Evolutionary conservation across 2,329 filamentous ascomycete genomes (phyloP), one percentile per base, ranked within the genome.

Genomic region (Fusarium pininemorale): DNA sequence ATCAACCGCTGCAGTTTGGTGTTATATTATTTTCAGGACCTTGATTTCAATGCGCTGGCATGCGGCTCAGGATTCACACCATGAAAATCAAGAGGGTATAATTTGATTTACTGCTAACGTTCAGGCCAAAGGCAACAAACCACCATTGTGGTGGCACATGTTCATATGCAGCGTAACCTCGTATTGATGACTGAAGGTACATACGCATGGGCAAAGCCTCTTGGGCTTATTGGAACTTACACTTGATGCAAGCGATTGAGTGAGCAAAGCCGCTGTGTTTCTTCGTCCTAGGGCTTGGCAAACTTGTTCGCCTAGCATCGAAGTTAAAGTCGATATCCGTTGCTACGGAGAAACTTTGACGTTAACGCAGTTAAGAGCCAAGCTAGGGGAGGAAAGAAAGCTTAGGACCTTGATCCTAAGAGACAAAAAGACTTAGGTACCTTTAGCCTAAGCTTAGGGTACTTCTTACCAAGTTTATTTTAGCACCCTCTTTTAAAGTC

Each of bases 331-430:
- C 11, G 20, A 37, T 20, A 44, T 61, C 47, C 26, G 72, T 75
- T 74, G 69, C 72, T 60, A 56, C 14, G 60, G 72, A 57, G 56
- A 63, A 70, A 59, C 15, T 42, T 62, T 70, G 72, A 75, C 69
- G 60, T 74, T 67, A 74, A 69, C 15, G 28, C 32, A 53, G 28
- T 44, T 42, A 30, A 42, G 51, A 41, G 26, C 35, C 51, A 35
- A 35, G 32, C 32, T 15, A 35, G 32, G 32, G 32, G 32, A 32
- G 32, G 32, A 35, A 35, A 35, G 32, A 35, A 35, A 35, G 14
- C 32, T 35, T 15, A 35, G 32, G 32, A 35, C 32, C 14, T 35
- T 35, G 32, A 35, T 35, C 32, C 14, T 15, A 35, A 35, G 32
- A 16, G 32, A 35, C 32, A 35, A 35, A 35, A 35, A 35, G 32